phyloP scores from a whole-genome alignment of 192 early-diverging fungal species.

The Backusella circina region DNA sequence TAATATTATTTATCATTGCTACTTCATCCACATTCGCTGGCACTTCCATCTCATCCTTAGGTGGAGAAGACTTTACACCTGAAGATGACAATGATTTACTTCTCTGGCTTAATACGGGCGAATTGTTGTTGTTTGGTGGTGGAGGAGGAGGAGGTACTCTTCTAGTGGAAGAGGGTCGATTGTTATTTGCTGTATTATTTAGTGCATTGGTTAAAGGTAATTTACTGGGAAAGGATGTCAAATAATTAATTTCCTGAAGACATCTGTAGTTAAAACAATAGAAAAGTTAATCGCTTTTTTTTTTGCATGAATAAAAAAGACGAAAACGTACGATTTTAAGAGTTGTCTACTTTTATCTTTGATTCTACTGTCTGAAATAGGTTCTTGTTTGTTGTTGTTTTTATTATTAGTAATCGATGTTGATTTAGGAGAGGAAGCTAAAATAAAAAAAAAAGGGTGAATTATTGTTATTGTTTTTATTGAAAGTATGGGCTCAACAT shows the following conservation, averaged over 20 bases:
- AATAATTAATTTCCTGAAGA: conserved; percentile 57
- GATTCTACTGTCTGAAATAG: conserved; percentile 41
- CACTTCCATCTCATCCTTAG: not conserved
- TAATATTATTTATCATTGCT: conserved; percentile 31
- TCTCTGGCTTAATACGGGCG: conserved; percentile 1
- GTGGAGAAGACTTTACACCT: not conserved
- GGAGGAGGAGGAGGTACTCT: not conserved
- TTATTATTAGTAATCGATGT: not conserved
- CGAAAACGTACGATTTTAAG: conserved; percentile 60
- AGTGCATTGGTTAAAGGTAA: conserved; percentile 19
- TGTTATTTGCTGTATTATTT: not conserved
- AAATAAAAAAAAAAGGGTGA: conserved; percentile 3
- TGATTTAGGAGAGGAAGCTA: not conserved
- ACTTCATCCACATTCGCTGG: conserved; percentile 44
- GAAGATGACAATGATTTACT: not conserved
- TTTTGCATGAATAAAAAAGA: not conserved
- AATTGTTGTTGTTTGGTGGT: not conserved
- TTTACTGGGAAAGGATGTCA: conserved; percentile 43
- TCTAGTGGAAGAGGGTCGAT: not conserved
- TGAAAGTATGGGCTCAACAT: not conserved
- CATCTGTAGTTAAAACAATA: conserved; percentile 35
- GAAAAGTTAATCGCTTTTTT: not conserved
- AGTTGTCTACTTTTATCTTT: conserved; percentile 67
- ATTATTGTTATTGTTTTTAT: not conserved
- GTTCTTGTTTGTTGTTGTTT: not conserved